Percentiles rank a stretch among this genome's conserved stretches.
These are phyloP conservation scores for Macroventuria anomochaeta DNA, from an alignment of 2,329 filamentous ascomycete species.

Conservation along the genomic window DNA sequence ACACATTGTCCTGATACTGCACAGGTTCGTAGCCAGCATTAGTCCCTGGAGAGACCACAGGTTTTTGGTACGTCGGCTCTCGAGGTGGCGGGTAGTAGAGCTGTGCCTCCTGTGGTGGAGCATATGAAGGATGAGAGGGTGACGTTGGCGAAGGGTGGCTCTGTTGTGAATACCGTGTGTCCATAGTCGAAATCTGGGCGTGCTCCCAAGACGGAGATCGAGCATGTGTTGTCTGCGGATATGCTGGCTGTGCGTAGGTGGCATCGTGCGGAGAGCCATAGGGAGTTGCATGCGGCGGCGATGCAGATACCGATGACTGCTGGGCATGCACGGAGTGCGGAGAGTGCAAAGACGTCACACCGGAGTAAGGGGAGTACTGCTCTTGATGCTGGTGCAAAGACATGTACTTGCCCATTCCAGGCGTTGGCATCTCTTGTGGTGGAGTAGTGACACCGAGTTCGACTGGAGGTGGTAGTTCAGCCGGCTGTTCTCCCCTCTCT, in stretches of 20 bases:
- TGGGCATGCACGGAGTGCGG: slow-evolving; percentile 27
- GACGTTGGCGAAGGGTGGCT: slow-evolving; percentile 34
- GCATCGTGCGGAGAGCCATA: slow-evolving; percentile 9
- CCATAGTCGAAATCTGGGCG: slow-evolving; percentile 24
- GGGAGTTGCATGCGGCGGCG: slow-evolving; percentile 17
- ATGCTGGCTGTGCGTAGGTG: slow-evolving; percentile 11
- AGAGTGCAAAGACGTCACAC: slow-evolving; percentile 19
- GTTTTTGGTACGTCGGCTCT: slow-evolving; percentile 24
- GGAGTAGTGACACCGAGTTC: slow-evolving; percentile 41
- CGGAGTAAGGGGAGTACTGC: slow-evolving; percentile 10
- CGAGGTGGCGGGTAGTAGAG: slow-evolving; percentile 40
- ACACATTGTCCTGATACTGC: slow-evolving; percentile 27
- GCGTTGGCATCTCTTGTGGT: slow-evolving; percentile 39
- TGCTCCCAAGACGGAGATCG: slow-evolving; percentile 31
- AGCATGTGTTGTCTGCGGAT: slow-evolving; percentile 21
- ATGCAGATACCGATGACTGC: slow-evolving; percentile 25
- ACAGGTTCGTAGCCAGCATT: slow-evolving; percentile 26
- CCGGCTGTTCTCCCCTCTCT: slow-evolving; percentile 8
- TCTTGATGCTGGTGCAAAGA: slow-evolving; percentile 33
- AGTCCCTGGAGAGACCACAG: slow-evolving; percentile 19
- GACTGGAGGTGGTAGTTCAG: slow-evolving; percentile 31
- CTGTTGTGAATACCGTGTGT: slow-evolving; percentile 30
- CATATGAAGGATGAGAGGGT: slow-evolving; percentile 17
- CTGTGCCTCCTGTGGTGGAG: slow-evolving; percentile 27
- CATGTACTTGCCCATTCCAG: slow-evolving; percentile 37